Evolutionary conservation across 2,329 filamentous ascomycete species (phyloP).

Genomic region (Clonostachys byssicola): DNA sequence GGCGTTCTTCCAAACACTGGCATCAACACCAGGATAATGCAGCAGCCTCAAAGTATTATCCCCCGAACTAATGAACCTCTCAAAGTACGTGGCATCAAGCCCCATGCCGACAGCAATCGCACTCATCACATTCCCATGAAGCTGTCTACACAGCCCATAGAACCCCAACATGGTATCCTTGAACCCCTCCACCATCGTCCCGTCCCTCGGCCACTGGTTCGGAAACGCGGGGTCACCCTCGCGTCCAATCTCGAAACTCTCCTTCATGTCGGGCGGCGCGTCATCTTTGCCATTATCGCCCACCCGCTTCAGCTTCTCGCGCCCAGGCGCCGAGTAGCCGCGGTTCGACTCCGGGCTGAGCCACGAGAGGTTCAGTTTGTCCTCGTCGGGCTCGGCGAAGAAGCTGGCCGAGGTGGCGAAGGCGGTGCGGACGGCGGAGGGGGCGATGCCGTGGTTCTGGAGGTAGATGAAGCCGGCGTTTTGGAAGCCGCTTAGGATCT

Average conservation of each 20-base stretch:
- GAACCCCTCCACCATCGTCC: conserved; percentile 45
- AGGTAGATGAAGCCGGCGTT: conserved; percentile 88
- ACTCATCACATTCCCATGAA: conserved; percentile 78
- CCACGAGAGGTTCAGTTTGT: conserved; percentile 68
- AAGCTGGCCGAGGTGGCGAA: conserved; percentile 68
- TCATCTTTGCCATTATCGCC: conserved; percentile 42
- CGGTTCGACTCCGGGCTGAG: conserved; percentile 69
- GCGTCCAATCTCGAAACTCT: conserved; percentile 61
- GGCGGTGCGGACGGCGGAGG: conserved; percentile 51
- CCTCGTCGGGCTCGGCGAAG: conserved; percentile 57
- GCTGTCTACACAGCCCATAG: conserved; percentile 63
- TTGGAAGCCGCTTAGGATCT: conserved; percentile 77
- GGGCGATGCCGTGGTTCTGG: conserved; percentile 69
- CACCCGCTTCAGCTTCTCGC: conserved; percentile 65
- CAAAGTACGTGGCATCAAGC: conserved; percentile 69
- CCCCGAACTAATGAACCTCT: conserved; percentile 64
- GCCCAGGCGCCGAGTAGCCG: conserved; percentile 65
- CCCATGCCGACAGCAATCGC: conserved; percentile 81
- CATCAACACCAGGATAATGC: conserved; percentile 69
- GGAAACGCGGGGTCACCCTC: conserved; percentile 56
- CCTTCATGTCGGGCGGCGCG: conserved; percentile 60
- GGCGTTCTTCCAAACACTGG: conserved; percentile 63
- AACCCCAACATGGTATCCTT: conserved; percentile 71
- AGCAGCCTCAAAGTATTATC: conserved; percentile 71
- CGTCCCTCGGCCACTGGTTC: conserved; percentile 69